Conservation (phyloP, 2,329 filamentous ascomycete genomes). For the Neonectria magnoliae region DNA sequence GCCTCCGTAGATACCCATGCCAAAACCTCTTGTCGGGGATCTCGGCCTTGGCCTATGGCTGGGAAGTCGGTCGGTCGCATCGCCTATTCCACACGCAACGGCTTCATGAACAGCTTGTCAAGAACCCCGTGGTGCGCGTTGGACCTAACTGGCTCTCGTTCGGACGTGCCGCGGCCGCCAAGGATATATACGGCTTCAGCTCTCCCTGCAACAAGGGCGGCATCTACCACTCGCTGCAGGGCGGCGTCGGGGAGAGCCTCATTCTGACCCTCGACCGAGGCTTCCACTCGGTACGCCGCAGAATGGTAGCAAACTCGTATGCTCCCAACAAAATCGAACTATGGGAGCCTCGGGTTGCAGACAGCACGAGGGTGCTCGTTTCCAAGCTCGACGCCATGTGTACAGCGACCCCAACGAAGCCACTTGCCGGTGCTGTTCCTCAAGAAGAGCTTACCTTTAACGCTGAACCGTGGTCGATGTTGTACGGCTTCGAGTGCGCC, state of each 20-base stretch:
- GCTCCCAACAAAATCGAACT: constrained; percentile 62
- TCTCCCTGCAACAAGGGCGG: constrained; percentile 60
- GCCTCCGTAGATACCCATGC: too few species aligned
- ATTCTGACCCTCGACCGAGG: constrained; percentile 63
- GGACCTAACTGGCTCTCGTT: constrained; percentile 42
- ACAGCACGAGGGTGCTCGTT: constrained; percentile 59
- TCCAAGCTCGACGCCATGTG: constrained; percentile 54
- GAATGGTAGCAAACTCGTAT: constrained; percentile 61
- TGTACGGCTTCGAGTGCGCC: constrained; percentile 47
- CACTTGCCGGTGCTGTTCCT: constrained; percentile 37
- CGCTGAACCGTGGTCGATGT: too few species aligned
- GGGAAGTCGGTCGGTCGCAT: too few species aligned
- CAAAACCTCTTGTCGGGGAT: too few species aligned
- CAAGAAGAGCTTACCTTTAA: constrained; percentile 53
- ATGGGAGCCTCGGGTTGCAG: constrained; percentile 64
- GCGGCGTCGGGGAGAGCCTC: constrained; percentile 60
- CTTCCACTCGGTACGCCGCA: constrained; percentile 60
- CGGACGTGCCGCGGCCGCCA: constrained; percentile 30
- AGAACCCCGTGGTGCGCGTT: constrained; percentile 44
- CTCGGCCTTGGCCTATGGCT: too few species aligned
- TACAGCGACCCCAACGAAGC: constrained; percentile 38
- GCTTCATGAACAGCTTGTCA: constrained; percentile 57
- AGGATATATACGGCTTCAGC: constrained; percentile 55
- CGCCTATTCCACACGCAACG: too few species aligned
- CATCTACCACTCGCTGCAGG: constrained; percentile 56